phyloP scores from a whole-genome alignment of 73 alveolate genomes.

The Stentor coeruleus region DNA sequence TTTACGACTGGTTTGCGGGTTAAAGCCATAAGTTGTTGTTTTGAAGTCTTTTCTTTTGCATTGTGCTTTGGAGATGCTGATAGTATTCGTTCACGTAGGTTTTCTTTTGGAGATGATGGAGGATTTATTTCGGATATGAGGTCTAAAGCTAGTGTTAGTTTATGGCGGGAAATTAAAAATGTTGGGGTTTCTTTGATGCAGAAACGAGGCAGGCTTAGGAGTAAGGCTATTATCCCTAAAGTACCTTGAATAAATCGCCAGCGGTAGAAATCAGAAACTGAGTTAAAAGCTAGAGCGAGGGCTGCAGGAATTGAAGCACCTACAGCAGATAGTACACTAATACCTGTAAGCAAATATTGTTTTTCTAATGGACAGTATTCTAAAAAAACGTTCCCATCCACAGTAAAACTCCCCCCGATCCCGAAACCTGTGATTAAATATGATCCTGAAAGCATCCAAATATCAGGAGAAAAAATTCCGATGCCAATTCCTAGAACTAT shows the following conservation, averaged over 20 bases:
- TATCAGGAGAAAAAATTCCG: background rate
- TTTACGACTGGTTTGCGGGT: background rate
- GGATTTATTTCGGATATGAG: background rate
- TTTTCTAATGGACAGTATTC: background rate
- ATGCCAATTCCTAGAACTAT: background rate
- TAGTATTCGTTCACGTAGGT: background rate
- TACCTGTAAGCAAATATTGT: background rate
- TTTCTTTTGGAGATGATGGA: background rate
- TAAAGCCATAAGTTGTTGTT: background rate
- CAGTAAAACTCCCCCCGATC: constrained; percentile 1
- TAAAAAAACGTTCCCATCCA: constrained; percentile 12
- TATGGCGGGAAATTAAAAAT: background rate
- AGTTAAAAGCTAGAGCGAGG: background rate
- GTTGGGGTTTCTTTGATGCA: constrained; percentile 13
- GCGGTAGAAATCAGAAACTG: background rate
- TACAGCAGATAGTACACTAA: background rate
- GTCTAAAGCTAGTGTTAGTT: background rate
- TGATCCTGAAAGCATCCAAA: constrained; percentile 2
- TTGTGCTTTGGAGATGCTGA: background rate
- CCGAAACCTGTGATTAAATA: background rate
- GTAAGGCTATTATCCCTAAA: background rate
- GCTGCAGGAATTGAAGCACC: background rate
- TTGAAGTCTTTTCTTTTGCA: background rate
- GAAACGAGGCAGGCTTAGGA: background rate
- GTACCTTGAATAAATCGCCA: constrained; percentile 9